Base-by-base conservation (phyloP, 176 grass and related monocot species). In the Dactylis glomerata region DNA sequence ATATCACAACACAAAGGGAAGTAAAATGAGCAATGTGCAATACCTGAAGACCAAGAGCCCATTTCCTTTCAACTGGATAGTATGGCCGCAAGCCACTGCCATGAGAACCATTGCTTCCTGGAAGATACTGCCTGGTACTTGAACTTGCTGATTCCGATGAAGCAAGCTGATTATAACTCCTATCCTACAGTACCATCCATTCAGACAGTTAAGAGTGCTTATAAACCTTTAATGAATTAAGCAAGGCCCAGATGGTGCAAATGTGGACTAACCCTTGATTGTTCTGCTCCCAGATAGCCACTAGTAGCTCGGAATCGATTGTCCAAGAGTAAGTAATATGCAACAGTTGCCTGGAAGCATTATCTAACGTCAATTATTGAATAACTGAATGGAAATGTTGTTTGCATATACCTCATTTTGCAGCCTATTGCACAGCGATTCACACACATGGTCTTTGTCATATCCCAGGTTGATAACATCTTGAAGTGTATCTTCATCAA, bases 31-130 rank as follows among this genome's bases (percentile, higher is more conserved):
- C 15, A 73, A 54, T 78, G 81, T 80, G 64, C 20, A 84, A 37
- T 10, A 96, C 96, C 96, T 99, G 96, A 82, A 99, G 96, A 77
- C 96, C 96, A 80, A 99, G 96, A 84, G 96, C 93, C 96, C 96
- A 99, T 89, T 96, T 99, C 89, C 86, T 99, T 85, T 96, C 91
- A 78, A 76, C 78, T 54, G 88, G 83, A 73, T 77, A 85, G 74
- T 88, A 88, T 83, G 87, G 74, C 64, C 81, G 84, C 67, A 77
- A 87, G 27, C 44, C 66, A 28, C 73, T 87, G 38, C 83, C 87
- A 84, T 92, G 93, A 73, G 78, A 79, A 81, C 92, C 93, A 83
- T 76, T 87, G 71, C 61, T 87, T 74, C 70, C 91, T 86, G 74
- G 77, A 80, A 82, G 52, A 93, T 85, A 79, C 59, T 76, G 62